Evolutionary conservation across 176 grass and related monocot species (phyloP).

Genomic region (Oryza brachyantha): DNA sequence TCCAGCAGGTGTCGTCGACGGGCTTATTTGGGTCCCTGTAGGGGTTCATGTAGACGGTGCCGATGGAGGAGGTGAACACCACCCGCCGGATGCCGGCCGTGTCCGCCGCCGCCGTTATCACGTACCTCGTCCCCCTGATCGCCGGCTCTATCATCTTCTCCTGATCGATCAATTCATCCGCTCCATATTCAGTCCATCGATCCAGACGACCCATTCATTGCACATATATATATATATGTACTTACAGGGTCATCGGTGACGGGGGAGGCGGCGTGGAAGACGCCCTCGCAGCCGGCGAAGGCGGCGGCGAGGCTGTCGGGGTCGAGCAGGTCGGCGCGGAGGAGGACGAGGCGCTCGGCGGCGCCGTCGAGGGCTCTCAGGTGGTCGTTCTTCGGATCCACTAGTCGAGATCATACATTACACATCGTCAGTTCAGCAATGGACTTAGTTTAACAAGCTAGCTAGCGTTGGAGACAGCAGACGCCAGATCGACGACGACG

Average conservation of each 20-base stretch:
- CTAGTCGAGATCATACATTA: constrained; percentile 2
- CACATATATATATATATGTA: not conserved
- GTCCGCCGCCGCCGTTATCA: constrained; percentile 52
- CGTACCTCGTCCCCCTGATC: constrained; percentile 53
- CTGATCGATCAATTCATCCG: too few species aligned
- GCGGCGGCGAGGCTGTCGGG: constrained; percentile 31
- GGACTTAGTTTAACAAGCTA: too few species aligned
- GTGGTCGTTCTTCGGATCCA: constrained; percentile 57
- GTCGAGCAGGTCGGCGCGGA: constrained; percentile 51
- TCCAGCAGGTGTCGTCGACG: constrained; percentile 81
- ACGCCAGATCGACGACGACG: not conserved
- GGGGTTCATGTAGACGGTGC: constrained; percentile 84
- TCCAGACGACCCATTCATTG: too few species aligned
- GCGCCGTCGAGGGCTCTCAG: constrained; percentile 42
- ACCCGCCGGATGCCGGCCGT: constrained; percentile 54
- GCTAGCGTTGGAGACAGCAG: too few species aligned
- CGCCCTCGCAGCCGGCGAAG: constrained; percentile 51
- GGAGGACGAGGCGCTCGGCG: constrained; percentile 35
- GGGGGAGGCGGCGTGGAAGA: constrained; percentile 63
- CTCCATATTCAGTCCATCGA: too few species aligned
- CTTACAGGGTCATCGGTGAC: constrained; percentile 64
- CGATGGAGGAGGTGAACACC: constrained; percentile 82
- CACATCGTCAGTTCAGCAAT: too few species aligned
- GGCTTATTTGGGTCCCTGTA: constrained; percentile 30
- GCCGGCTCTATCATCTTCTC: constrained; percentile 80